phyloP scores from a whole-genome alignment of 1,139 yeast species.

The Kurtzmaniella natalensis region DNA sequence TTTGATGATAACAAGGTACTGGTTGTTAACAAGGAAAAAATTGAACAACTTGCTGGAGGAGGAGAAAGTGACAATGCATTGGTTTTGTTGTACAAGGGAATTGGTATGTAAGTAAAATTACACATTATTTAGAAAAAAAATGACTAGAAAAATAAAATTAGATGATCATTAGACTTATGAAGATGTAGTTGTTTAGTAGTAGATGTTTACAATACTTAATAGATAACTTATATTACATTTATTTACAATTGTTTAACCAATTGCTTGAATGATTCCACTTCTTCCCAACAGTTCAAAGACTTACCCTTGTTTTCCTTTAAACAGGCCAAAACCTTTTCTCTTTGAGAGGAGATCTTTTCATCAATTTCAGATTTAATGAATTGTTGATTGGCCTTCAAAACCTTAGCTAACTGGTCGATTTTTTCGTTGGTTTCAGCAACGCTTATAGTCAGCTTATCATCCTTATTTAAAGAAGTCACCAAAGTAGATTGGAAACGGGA shows the following conservation, averaged over 20 bases:
- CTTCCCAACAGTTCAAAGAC: constrained; percentile 86
- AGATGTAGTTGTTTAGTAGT: too few species aligned
- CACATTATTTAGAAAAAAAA: too few species aligned
- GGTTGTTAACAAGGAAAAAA: constrained; percentile 67
- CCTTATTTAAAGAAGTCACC: constrained; percentile 34
- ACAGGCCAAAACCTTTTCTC: constrained; percentile 61
- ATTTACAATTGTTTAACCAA: constrained; percentile 36
- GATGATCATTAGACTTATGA: not conserved
- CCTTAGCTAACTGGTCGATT: constrained; percentile 40
- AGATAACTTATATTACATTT: too few species aligned
- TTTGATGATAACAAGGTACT: constrained; percentile 93
- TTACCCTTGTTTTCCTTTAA: constrained; percentile 63
- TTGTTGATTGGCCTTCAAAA: constrained; percentile 45
- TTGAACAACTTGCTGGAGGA: constrained; percentile 89
- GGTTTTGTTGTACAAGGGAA: constrained; percentile 77
- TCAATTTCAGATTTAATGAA: constrained; percentile 35
- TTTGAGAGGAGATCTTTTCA: constrained; percentile 36
- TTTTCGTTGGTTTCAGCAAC: constrained; percentile 35
- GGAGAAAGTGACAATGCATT: constrained; percentile 97
- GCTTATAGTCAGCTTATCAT: constrained; percentile 20
- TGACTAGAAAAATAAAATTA: too few species aligned
- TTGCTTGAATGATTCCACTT: constrained; percentile 68
- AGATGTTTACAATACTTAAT: too few species aligned
- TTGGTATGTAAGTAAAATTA: constrained; percentile 46
- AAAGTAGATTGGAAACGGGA: constrained; percentile 52